Evolutionary conservation across 2,329 filamentous ascomycete genomes (phyloP), one percentile per base, ranked within the genome.

Genomic region (Pleomassaria siparia): DNA sequence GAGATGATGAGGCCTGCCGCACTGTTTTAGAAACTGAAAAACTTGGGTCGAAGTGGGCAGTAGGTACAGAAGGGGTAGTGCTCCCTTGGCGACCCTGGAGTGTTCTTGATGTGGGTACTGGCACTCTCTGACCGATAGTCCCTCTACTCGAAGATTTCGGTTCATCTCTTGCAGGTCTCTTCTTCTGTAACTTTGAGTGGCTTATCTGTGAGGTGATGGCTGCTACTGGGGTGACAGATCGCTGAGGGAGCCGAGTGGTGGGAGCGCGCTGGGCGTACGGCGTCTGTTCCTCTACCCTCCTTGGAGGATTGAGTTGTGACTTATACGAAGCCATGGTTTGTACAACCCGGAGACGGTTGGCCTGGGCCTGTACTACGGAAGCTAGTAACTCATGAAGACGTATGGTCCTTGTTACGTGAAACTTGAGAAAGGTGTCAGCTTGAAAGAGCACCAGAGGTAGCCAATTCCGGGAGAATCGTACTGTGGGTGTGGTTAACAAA

Each of bases 311-410:
- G 51, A 63, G 56, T 39, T 70, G 66, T 63, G 69, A 67, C 60
- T 70, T 72, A 64, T 71, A 70, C 51, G 67, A 70, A 63, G 70
- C 70, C 71, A 73, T 73, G 46, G 63, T 54, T 64, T 53, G 67
- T 71, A 63, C 60, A 54, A 70, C 67, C 60, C 62, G 56, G 55
- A 49, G 50, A 56, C 52, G 56, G 54, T 48, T 56, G 59, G 56
- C 55, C 49, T 44, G 50, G 53, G 46, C 54, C 55, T 60, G 62
- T 71, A 55, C 57, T 59, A 64, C 62, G 51, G 51, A 58, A 55
- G 49, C 48, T 58, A 60, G 64, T 60, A 64, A 67, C 66, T 71
- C 70, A 73, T 73, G 65, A 66, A 70, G 66, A 59, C 69, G 70
- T 70, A 53, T 63, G 59, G 59, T 59, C 52, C 44, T 58, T 46